These are phyloP conservation scores for Hanseniaspora occidentalis DNA, from an alignment of 805 yeast genomes.

Conservation along the genomic window DNA sequence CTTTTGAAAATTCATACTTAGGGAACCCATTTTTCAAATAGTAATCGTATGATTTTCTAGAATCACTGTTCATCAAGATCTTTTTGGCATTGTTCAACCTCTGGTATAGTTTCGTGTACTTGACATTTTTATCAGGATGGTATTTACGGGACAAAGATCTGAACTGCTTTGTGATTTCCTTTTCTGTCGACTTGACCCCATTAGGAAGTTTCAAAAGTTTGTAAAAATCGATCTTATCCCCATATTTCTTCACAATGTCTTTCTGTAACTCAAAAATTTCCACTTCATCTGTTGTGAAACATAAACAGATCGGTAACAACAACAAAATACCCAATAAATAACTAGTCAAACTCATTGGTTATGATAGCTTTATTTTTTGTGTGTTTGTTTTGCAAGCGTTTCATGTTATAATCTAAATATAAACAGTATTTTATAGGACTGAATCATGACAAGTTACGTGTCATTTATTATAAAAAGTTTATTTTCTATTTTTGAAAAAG, in stretches of 20 bases:
- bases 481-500: too few species aligned
- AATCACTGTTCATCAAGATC: slow-evolving; percentile 48
- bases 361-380: too few species aligned
- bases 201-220: slow-evolving; percentile 43
- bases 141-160: slow-evolving; percentile 55
- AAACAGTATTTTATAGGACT: too few species aligned
- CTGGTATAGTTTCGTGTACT: slow-evolving; percentile 46
- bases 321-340: neutral
- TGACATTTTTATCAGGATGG: slow-evolving; percentile 74
- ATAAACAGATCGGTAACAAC: slow-evolving; percentile 19
- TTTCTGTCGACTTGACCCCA: slow-evolving; percentile 29
- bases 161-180: slow-evolving; percentile 53
- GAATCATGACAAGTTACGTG: too few species aligned
- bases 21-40: slow-evolving; percentile 82
- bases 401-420: too few species aligned
- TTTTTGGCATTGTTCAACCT: slow-evolving; percentile 65
- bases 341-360: too few species aligned
- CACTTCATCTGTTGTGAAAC: slow-evolving; percentile 54
- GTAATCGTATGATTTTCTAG: slow-evolving; percentile 69
- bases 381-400: too few species aligned
- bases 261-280: slow-evolving; percentile 70
- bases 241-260: slow-evolving; percentile 50
- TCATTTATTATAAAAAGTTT: too few species aligned
- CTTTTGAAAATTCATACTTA: slow-evolving; percentile 54
- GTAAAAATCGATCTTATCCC: slow-evolving; percentile 52